Evolutionary conservation across 371 early-diverging fungal species (phyloP).

Genomic region (Gilbertella persicaria): DNA sequence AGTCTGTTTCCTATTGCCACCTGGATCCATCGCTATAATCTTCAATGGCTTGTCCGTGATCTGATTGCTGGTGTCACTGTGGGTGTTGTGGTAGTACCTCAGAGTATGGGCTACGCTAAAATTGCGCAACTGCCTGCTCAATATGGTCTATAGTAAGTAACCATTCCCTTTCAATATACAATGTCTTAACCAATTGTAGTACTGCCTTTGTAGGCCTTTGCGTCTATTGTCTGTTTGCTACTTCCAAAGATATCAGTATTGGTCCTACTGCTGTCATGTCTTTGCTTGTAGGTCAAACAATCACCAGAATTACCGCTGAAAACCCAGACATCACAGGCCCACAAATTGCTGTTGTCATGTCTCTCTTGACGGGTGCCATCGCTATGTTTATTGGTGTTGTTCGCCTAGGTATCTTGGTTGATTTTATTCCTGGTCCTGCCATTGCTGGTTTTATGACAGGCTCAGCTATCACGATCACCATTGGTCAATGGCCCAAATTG

Average conservation of each 20-base stretch:
- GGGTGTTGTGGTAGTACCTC: constrained; percentile 88
- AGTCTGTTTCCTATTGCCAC: constrained; percentile 63
- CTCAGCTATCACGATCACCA: constrained; percentile 78
- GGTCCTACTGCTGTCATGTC: constrained; percentile 93
- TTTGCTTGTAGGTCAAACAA: constrained; percentile 70
- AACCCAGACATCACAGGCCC: constrained; percentile 40
- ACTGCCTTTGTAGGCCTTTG: constrained; percentile 75
- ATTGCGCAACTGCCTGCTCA: constrained; percentile 80
- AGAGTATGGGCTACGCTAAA: constrained; percentile 85
- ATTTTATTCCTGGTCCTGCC: constrained; percentile 80
- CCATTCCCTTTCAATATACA: not conserved
- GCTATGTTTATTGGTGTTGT: constrained; percentile 73
- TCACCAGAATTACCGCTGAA: constrained; percentile 44
- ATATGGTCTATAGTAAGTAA: constrained; percentile 83
- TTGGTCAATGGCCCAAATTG: constrained; percentile 74
- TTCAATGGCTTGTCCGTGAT: constrained; percentile 85
- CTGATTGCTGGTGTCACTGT: constrained; percentile 87
- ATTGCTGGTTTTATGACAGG: constrained; percentile 78
- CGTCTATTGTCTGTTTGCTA: constrained; percentile 81
- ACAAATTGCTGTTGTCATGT: constrained; percentile 58
- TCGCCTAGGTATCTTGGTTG: constrained; percentile 83
- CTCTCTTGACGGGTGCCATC: constrained; percentile 64
- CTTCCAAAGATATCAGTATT: constrained; percentile 85
- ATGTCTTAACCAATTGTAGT: constrained; percentile 45
- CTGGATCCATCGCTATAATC: constrained; percentile 80